Base-by-base conservation (phyloP, 306 rosid species). In the Astragalus membranaceus region DNA sequence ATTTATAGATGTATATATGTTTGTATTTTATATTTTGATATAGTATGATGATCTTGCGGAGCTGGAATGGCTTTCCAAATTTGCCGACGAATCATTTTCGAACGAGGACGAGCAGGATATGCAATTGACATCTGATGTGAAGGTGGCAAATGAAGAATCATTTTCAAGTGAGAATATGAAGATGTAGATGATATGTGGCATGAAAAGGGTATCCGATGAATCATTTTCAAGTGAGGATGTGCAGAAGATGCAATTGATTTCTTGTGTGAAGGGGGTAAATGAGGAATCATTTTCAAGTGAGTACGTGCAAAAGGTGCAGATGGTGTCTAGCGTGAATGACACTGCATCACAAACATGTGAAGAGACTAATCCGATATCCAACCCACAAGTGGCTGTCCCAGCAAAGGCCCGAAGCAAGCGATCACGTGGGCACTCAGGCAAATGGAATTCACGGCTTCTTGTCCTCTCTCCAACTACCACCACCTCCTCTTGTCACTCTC, bases 371-470 rank as follows among this genome's bases (percentile, higher is more conserved):
- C n/a, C n/a, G n/a, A n/a, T n/a, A n/a, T n/a, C n/a, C n/a, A n/a
- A 64, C 69, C 61, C 86, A 42, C 87, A 88, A 3, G 63, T 88
- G 54, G 78, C 87, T 4, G 92, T 91, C 4, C 95, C 92, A 0
- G 96, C 88, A 0, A 94, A 91, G 79, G 97, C 99, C 10, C 86
- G 99, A 0, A 94, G 97, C 89, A 94, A 94, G 76, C 79, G 95
- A 1, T 83, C 92, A 3, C 88, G 99, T 14, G 92, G 82, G 1
- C 68, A 91, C 2, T 95, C 96, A 37, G 81, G 96, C 86, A 87
- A 85, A 48, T 94, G 99, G 99, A 81, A 82, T 13, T 91, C 99
- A 1, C 86, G 95, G 14, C 80, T 94, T 9, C 83, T 86, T 20
- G 88, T 71, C 2, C 79, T 87, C 48, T 82, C 97, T 1, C 84